These are phyloP conservation scores for Isatis tinctoria DNA, from an alignment of 345 rosid genomes.

Conservation along the genomic window DNA sequence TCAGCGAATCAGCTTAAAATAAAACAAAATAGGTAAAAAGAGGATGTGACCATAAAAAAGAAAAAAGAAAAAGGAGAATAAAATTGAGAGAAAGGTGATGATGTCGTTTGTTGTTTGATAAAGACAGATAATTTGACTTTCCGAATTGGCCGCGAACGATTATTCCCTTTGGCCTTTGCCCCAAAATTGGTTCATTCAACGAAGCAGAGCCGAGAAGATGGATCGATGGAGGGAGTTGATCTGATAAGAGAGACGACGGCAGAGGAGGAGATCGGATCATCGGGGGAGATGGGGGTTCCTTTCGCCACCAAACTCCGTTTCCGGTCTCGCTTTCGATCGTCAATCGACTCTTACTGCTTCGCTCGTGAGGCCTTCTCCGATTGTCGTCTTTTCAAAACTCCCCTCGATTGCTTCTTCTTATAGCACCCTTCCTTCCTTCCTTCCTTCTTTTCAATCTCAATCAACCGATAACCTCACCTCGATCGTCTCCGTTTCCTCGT, in stretches of 20 bases:
- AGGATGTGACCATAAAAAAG: no score
- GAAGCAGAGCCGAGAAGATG: background rate
- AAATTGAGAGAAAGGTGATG: background rate
- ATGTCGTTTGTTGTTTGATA: conserved; percentile 5
- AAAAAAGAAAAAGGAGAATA: background rate
- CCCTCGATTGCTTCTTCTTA: conserved; percentile 17
- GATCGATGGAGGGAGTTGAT: conserved; percentile 17
- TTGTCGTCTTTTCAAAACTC: conserved; percentile 11
- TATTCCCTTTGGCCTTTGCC: background rate
- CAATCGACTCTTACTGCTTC: conserved; percentile 41
- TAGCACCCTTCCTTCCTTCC: background rate
- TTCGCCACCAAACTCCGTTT: conserved; percentile 21
- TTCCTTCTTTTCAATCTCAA: background rate
- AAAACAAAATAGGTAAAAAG: background rate
- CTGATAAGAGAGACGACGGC: background rate
- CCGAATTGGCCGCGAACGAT: conserved; percentile 9
- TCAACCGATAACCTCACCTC: background rate
- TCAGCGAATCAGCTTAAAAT: background rate
- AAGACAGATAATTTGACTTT: conserved; percentile 19
- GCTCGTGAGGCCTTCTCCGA: conserved; percentile 48
- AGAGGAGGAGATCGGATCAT: background rate
- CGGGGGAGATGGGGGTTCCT: conserved; percentile 25
- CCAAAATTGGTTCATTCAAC: background rate
- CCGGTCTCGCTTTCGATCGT: conserved; percentile 38
- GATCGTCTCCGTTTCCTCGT: background rate